These are phyloP conservation scores for Monosporascus sp. DNA, from an alignment of 2,329 filamentous ascomycete species.

Conservation along the genomic window DNA sequence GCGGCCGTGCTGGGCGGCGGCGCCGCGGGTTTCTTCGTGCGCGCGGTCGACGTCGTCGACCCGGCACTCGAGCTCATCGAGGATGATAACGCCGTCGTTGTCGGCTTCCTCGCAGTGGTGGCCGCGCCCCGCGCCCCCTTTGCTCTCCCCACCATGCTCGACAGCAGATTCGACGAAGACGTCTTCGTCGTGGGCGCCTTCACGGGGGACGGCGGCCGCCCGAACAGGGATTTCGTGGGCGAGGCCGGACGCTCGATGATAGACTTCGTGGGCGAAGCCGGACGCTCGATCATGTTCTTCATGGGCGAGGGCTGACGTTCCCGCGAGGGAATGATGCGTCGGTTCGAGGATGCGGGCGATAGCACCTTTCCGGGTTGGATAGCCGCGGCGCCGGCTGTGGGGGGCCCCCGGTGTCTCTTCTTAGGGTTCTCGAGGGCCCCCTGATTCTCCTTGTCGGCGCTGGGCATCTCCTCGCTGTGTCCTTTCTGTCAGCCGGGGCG, in stretches of 20 bases:
- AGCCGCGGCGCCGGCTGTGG: conserved; percentile 33
- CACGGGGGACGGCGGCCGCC: conserved; percentile 27
- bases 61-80: conserved; percentile 33
- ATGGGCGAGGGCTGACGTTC: conserved; percentile 42
- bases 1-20: conserved; percentile 30
- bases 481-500: conserved; percentile 9
- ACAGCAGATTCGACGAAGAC: conserved; percentile 38
- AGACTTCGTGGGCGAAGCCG: conserved; percentile 58
- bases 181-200: conserved; percentile 34
- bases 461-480: conserved; percentile 56
- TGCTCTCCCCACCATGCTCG: conserved; percentile 56
- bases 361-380: conserved; percentile 56
- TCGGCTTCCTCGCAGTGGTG: conserved; percentile 41
- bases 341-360: conserved; percentile 79
- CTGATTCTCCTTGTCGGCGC: conserved; percentile 74
- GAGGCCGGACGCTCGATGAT: conserved; percentile 53
- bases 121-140: conserved; percentile 45
- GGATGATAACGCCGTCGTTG: conserved; percentile 40
- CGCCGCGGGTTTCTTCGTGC: conserved; percentile 31
- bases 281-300: conserved; percentile 52
- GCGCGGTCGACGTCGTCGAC: conserved; percentile 25
- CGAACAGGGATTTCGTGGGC: conserved; percentile 52
- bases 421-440: conserved; percentile 60
- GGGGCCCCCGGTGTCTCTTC: conserved; percentile 51
- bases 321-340: conserved; percentile 55